Percentiles rank a stretch among this genome's conserved stretches.
These are phyloP conservation scores for Pholiota adiposa DNA, from an alignment of 1,284 basidiomycete genomes.

Conservation along the genomic window DNA sequence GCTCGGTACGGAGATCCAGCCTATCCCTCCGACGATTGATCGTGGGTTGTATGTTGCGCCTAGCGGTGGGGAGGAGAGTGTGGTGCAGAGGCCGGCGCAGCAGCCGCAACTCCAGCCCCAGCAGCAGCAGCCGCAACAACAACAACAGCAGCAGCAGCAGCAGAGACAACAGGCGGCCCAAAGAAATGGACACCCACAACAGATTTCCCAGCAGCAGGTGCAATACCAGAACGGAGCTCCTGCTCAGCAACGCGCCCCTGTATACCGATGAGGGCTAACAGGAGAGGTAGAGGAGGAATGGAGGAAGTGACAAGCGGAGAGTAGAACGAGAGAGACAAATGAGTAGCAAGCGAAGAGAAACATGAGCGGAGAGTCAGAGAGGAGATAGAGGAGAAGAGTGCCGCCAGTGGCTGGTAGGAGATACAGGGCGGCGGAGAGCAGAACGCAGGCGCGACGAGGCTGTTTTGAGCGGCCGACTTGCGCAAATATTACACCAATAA, in stretches of 20 bases:
- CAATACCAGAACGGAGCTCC: conserved; percentile 36
- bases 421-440: conserved; percentile 28
- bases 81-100: conserved; percentile 44
- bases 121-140: conserved; percentile 19
- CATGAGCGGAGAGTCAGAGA: neutral
- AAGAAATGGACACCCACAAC: conserved; percentile 22
- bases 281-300: conserved; percentile 22
- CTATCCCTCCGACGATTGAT: conserved; percentile 92
- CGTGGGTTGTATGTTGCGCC: conserved; percentile 92
- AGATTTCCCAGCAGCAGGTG: conserved; percentile 18
- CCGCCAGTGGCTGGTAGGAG: conserved; percentile 28
- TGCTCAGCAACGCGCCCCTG: conserved; percentile 29
- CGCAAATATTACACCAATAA: neutral
- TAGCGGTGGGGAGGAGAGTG: conserved; percentile 51
- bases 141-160: conserved; percentile 29
- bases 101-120: conserved; percentile 29
- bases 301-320: neutral
- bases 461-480: neutral
- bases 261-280: conserved; percentile 38
- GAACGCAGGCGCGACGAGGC: neutral
- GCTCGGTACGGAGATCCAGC: conserved; percentile 96
- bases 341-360: neutral
- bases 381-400: conserved; percentile 1
- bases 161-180: conserved; percentile 18
- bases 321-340: neutral